Conservation (phyloP, 2,329 filamentous ascomycete species). For the Metarhizium anisopliae region DNA sequence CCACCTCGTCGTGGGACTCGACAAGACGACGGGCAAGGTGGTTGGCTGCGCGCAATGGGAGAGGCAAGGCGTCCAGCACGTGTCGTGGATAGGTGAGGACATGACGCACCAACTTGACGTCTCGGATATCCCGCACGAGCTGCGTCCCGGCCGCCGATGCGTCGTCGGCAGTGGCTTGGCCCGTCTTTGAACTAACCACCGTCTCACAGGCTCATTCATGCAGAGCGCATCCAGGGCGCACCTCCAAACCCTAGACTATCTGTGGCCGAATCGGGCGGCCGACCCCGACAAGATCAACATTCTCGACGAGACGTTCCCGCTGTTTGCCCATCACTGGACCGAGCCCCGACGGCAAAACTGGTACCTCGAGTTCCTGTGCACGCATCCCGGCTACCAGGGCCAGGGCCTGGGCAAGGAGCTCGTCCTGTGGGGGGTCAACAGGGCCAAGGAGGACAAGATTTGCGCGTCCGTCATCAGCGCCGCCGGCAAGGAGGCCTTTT, state of each 20-base stretch:
- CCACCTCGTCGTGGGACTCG: slow-evolving; percentile 18
- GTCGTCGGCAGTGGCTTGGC: not conserved
- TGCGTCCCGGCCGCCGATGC: not conserved
- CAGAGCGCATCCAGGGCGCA: not conserved
- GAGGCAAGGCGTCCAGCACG: not conserved
- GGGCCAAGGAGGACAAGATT: slow-evolving; percentile 25
- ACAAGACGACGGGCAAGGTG: slow-evolving; percentile 12
- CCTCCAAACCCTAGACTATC: not conserved
- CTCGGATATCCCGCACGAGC: too few species aligned
- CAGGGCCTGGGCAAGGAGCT: slow-evolving; percentile 26
- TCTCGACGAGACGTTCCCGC: slow-evolving; percentile 13
- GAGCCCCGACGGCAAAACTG: slow-evolving; percentile 23
- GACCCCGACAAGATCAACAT: slow-evolving; percentile 11
- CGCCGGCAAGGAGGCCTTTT: slow-evolving; percentile 30
- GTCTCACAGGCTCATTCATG: not conserved
- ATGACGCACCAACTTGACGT: too few species aligned
- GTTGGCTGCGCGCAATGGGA: slow-evolving; percentile 12
- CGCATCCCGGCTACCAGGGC: slow-evolving; percentile 29
- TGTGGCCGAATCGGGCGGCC: slow-evolving; percentile 3
- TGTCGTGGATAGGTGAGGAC: not conserved
- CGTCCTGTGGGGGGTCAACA: slow-evolving; percentile 31
- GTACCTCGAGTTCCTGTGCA: slow-evolving; percentile 28
- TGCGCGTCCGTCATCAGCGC: slow-evolving; percentile 29
- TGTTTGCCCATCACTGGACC: slow-evolving; percentile 17
- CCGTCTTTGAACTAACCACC: not conserved